Percentiles rank a stretch among this genome's conserved stretches.
Conservation (phyloP, 768 basidiomycete genomes). For the Multifurca ochricompacta region DNA sequence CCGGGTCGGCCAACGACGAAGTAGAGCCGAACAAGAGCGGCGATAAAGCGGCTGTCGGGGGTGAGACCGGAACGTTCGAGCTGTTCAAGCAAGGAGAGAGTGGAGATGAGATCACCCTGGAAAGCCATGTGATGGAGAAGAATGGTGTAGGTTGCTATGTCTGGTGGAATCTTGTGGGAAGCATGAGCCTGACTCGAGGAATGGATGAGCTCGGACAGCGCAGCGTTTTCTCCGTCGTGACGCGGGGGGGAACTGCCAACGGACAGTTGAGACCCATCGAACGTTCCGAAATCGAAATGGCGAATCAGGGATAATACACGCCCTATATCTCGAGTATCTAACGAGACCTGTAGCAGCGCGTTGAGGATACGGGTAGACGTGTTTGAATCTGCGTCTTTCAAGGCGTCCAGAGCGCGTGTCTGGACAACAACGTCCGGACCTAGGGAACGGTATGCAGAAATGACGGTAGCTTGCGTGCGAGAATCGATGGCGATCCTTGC, state of each 20-base stretch:
- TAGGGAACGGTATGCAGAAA: constrained; percentile 48
- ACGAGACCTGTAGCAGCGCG: constrained; percentile 52
- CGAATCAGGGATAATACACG: constrained; percentile 42
- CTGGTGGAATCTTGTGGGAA: constrained; percentile 7
- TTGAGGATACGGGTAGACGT: constrained; percentile 56
- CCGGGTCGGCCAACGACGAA: constrained; percentile 7
- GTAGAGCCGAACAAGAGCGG: constrained; percentile 19
- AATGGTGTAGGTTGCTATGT: constrained; percentile 21
- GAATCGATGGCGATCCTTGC: constrained; percentile 47
- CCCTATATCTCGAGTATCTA: constrained; percentile 47
- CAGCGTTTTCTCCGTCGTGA: constrained; percentile 9
- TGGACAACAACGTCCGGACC: constrained; percentile 52
- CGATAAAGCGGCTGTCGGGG: constrained; percentile 15
- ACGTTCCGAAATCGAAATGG: constrained; percentile 33
- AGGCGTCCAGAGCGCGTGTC: constrained; percentile 39
- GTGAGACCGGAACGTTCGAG: constrained; percentile 4
- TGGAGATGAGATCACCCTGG: constrained; percentile 2
- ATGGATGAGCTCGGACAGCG: constrained; percentile 2
- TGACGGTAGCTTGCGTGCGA: constrained; percentile 53
- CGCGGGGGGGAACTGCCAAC: neutral
- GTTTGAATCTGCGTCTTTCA: constrained; percentile 35
- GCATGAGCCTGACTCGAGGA: neutral
- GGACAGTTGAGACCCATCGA: constrained; percentile 5
- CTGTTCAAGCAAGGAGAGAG: constrained; percentile 4
- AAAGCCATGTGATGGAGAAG: constrained; percentile 12